Evolutionary conservation across 2,329 filamentous ascomycete genomes (phyloP).

Genomic region (Neofusicoccum ribis): DNA sequence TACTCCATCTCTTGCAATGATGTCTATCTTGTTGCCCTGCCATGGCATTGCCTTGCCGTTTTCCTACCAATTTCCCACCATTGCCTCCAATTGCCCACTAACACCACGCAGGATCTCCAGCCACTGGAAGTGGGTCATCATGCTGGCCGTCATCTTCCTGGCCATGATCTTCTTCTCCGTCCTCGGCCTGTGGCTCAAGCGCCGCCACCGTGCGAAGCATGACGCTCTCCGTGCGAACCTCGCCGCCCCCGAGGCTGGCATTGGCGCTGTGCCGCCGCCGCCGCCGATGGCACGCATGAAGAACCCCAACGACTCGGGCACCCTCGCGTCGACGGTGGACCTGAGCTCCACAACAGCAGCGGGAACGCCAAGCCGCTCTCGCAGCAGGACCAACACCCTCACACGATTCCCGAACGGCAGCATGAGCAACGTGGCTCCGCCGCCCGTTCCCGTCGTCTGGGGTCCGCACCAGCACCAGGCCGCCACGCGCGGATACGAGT

Average conservation of each 20-base stretch:
- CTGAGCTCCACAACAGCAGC: background rate
- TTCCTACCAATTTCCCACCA: background rate
- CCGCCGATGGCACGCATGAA: conserved; percentile 11
- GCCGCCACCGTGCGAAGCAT: conserved; percentile 70
- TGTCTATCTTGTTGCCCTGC: no score
- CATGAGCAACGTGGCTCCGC: conserved; percentile 19
- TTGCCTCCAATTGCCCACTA: background rate
- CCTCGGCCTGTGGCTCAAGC: conserved; percentile 68
- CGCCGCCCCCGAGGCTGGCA: background rate
- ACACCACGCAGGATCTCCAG: conserved; percentile 57
- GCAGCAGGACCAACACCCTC: conserved; percentile 22
- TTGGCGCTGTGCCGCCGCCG: conserved; percentile 7
- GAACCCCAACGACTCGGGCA: background rate
- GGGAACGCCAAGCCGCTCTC: background rate
- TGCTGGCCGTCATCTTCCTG: conserved; percentile 73
- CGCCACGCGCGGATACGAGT: conserved; percentile 19
- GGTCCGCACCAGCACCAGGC: conserved; percentile 26
- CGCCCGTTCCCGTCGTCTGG: conserved; percentile 22
- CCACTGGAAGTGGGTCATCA: conserved; percentile 80
- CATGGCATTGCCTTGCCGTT: no score
- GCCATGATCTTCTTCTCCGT: conserved; percentile 61
- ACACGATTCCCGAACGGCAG: conserved; percentile 19
- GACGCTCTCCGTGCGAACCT: conserved; percentile 46
- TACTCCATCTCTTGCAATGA: no score
- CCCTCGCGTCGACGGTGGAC: conserved; percentile 1